Conservation (phyloP, 2,329 filamentous ascomycete species). For the Colletotrichum plurivorum region DNA sequence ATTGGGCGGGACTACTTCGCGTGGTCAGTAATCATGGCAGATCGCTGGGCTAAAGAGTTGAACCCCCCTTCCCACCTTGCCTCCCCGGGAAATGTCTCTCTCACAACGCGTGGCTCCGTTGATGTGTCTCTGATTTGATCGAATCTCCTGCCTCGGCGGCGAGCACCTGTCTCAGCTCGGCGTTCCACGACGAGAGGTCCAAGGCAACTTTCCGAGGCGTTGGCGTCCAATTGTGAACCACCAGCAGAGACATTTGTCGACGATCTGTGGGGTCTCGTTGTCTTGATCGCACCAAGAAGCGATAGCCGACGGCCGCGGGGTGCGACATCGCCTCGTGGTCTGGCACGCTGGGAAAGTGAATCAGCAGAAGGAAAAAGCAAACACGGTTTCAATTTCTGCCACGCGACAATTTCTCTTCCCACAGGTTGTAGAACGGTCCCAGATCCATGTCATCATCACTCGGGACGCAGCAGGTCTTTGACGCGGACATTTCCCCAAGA, state of each 20-base stretch:
- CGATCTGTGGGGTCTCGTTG: slow-evolving; percentile 26
- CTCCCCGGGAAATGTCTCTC: slow-evolving; percentile 22
- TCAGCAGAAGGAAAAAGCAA: background rate
- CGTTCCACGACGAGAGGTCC: slow-evolving; percentile 17
- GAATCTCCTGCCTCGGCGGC: slow-evolving; percentile 11
- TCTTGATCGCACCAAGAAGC: slow-evolving; percentile 26
- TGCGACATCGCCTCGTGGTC: slow-evolving; percentile 37
- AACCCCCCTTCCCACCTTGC: too few species aligned
- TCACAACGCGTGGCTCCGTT: slow-evolving; percentile 5
- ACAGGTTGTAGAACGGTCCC: background rate
- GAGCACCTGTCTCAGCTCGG: slow-evolving; percentile 21
- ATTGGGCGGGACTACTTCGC: slow-evolving; percentile 16
- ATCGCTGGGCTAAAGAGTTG: slow-evolving; percentile 11
- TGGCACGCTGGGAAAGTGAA: slow-evolving; percentile 34
- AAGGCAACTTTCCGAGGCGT: slow-evolving; percentile 31
- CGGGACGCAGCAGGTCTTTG: slow-evolving; percentile 9
- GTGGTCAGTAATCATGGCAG: slow-evolving; percentile 22
- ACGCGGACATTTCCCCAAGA: background rate
- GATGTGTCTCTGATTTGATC: slow-evolving; percentile 36
- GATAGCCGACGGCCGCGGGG: slow-evolving; percentile 7
- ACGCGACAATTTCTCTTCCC: slow-evolving; percentile 25
- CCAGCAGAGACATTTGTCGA: slow-evolving; percentile 10
- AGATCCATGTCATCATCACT: slow-evolving; percentile 30
- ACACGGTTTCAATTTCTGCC: slow-evolving; percentile 17
- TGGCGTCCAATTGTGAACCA: slow-evolving; percentile 20